Conservation (phyloP, 208 protist species). For the Acanthamoeba healyi region DNA sequence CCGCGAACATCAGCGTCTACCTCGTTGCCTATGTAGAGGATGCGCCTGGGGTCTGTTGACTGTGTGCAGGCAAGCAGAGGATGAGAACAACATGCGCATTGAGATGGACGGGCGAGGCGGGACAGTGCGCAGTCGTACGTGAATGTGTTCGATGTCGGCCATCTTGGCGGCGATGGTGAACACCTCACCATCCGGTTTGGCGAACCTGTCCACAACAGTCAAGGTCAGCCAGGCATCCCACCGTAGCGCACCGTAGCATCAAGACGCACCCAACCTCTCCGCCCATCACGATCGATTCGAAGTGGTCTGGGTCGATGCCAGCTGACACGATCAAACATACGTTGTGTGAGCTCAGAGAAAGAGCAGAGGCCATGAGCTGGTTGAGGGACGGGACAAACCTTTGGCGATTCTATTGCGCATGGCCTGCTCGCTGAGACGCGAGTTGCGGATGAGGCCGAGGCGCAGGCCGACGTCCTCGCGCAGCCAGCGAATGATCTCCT, state of each 20-base stretch:
- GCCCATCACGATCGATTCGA: constrained; percentile 56
- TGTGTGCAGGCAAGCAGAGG: not conserved
- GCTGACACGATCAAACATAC: too few relatives aligned
- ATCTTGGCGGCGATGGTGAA: not conserved
- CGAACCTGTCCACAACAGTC: not conserved
- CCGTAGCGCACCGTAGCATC: not conserved
- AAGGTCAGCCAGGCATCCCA: too few relatives aligned
- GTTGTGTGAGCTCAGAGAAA: too few relatives aligned
- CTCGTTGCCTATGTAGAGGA: constrained; percentile 55
- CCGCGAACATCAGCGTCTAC: constrained; percentile 26
- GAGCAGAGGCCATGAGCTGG: too few relatives aligned
- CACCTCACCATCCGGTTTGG: constrained; percentile 26
- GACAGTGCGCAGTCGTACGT: too few relatives aligned
- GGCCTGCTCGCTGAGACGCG: not conserved
- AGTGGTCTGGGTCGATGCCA: not conserved
- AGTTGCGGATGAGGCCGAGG: constrained; percentile 53
- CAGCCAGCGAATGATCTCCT: constrained; percentile 49
- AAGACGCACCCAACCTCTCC: constrained; percentile 14
- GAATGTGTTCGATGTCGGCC: constrained; percentile 47
- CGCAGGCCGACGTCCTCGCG: not conserved
- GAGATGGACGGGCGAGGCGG: too few relatives aligned
- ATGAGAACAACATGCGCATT: not conserved
- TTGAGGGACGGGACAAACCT: not conserved
- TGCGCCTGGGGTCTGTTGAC: not conserved
- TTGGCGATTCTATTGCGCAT: constrained; percentile 50